phyloP scores from a whole-genome alignment of 2,329 filamentous ascomycete genomes.

The Arthroderma uncinatum region DNA sequence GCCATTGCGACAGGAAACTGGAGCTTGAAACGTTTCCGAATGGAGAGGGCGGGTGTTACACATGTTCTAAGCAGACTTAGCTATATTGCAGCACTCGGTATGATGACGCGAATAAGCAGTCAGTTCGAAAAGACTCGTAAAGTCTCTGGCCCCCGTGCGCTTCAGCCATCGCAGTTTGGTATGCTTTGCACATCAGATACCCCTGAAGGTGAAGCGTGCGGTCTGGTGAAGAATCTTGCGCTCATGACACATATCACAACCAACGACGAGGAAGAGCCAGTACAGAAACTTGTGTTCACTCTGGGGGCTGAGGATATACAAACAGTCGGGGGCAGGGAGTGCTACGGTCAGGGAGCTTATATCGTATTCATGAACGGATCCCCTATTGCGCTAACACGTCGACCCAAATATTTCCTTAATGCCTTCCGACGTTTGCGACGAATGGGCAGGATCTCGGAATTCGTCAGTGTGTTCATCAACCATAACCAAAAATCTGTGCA shows the following conservation, averaged over 20 bases:
- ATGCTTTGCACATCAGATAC: slow-evolving; percentile 98
- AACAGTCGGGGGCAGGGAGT: slow-evolving; percentile 69
- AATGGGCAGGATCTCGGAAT: slow-evolving; percentile 85
- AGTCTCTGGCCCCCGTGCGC: slow-evolving; percentile 84
- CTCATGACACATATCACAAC: slow-evolving; percentile 99
- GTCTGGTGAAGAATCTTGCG: slow-evolving; percentile 93
- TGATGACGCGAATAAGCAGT: slow-evolving; percentile 98
- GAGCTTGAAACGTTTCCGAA: slow-evolving; percentile 95
- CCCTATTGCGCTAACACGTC: slow-evolving; percentile 73
- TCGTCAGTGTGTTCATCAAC: slow-evolving; percentile 94
- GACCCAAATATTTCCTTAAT: slow-evolving; percentile 75
- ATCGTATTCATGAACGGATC: slow-evolving; percentile 94
- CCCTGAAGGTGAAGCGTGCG: slow-evolving; percentile 95
- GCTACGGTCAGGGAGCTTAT: slow-evolving; percentile 74
- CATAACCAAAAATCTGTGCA: slow-evolving; percentile 84
- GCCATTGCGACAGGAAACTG: slow-evolving; percentile 97
- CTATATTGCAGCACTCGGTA: slow-evolving; percentile 91
- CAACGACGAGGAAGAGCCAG: slow-evolving; percentile 83
- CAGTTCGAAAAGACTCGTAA: slow-evolving; percentile 99
- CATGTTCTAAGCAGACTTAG: slow-evolving; percentile 91
- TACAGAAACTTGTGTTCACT: slow-evolving; percentile 74
- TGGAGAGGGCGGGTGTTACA: slow-evolving; percentile 94
- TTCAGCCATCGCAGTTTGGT: slow-evolving; percentile 95
- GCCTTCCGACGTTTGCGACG: slow-evolving; percentile 78
- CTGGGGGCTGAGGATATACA: slow-evolving; percentile 76